Evolutionary conservation across 2,329 filamentous ascomycete genomes (phyloP).

Genomic region (Neocatenulostroma microsporum): DNA sequence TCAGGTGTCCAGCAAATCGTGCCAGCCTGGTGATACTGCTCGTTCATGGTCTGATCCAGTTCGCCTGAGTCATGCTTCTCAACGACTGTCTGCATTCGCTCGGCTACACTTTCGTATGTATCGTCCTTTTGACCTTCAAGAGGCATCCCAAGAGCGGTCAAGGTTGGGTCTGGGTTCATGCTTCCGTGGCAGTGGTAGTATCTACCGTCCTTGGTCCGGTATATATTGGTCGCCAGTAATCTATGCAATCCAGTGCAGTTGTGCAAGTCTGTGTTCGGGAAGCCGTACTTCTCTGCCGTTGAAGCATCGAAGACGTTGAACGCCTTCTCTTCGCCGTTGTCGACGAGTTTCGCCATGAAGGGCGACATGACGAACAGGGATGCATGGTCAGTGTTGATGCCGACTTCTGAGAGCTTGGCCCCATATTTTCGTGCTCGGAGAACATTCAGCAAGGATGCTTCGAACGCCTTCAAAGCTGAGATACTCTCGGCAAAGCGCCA

Average conservation of each 20-base stretch:
- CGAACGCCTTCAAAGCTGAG: slow-evolving; percentile 38
- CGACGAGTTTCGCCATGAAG: slow-evolving; percentile 33
- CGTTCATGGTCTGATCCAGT: slow-evolving; percentile 9
- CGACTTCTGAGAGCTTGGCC: slow-evolving; percentile 24
- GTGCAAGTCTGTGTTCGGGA: slow-evolving; percentile 7
- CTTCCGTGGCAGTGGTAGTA: slow-evolving; percentile 43
- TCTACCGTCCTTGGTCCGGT: slow-evolving; percentile 40
- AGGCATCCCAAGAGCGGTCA: slow-evolving; percentile 30
- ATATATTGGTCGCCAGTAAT: slow-evolving; percentile 34
- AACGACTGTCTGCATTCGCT: slow-evolving; percentile 36
- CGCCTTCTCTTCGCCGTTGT: slow-evolving; percentile 25
- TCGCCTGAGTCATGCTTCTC: slow-evolving; percentile 14
- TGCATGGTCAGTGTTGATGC: slow-evolving; percentile 42
- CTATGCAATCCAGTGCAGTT: slow-evolving; percentile 16
- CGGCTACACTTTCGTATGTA: slow-evolving; percentile 32
- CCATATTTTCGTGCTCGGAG: slow-evolving; percentile 33
- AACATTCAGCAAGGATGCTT: slow-evolving; percentile 31
- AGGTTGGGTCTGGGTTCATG: slow-evolving; percentile 41
- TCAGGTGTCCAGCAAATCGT: slow-evolving; percentile 10
- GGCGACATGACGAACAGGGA: slow-evolving; percentile 40
- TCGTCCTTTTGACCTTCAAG: slow-evolving; percentile 25
- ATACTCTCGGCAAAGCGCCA: slow-evolving; percentile 52
- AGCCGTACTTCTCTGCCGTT: slow-evolving; percentile 5
- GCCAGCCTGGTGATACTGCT: slow-evolving; percentile 10
- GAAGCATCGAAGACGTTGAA: slow-evolving; percentile 23